Base-by-base conservation (phyloP, 2,329 filamentous ascomycete species). In the Lecanosticta acicola region DNA sequence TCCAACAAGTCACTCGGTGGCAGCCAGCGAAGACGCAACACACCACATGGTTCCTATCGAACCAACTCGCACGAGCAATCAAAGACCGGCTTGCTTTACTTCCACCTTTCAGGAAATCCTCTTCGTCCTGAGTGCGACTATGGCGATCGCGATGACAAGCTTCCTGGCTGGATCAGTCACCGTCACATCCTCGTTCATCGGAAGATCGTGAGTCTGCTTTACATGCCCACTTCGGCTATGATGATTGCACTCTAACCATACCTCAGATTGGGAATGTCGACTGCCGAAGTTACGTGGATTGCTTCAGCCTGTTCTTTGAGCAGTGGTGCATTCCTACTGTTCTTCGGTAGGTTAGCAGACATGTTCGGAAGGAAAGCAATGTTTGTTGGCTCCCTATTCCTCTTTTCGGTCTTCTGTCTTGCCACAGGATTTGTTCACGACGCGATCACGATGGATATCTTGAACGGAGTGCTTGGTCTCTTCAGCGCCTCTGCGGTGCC, bases 221-320 rank as follows among this genome's bases (percentile, higher is more conserved):
- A 34, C 7, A 34, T 32, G 18, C 29, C 16, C 36, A 13, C 24
- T 34, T 3, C 8, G 11, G 8, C 9, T 19, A 9, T n/a, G 10
- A 16, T 41, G 19, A 42, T 32, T 13, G 19, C 26, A 11, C 11
- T 59, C 64, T 11, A 78, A 83, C 49, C 62, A 85, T 16, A n/a
- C 7, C 1, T 18, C 20, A 46, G 44, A 16, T 32, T 46, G 44
- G 59, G 70, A 37, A 85, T 85, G 81, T 78, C 74, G 2, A 78
- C 77, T 38, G 77, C 80, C 1, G 73, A 86, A 57, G 77, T 85
- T 18, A 82, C 81, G 0, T 85, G 82, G 81, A 80, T 85, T 49
- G 74, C 72, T 38, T 80, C 80, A 5, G 74, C 80, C n/a, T 72
- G 77, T 32, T 77, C 77, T 68, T 70, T 86, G 13, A 77, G 77